phyloP scores from a whole-genome alignment of 2,329 filamentous ascomycete species.

The Arthrobotrys sinensis region DNA sequence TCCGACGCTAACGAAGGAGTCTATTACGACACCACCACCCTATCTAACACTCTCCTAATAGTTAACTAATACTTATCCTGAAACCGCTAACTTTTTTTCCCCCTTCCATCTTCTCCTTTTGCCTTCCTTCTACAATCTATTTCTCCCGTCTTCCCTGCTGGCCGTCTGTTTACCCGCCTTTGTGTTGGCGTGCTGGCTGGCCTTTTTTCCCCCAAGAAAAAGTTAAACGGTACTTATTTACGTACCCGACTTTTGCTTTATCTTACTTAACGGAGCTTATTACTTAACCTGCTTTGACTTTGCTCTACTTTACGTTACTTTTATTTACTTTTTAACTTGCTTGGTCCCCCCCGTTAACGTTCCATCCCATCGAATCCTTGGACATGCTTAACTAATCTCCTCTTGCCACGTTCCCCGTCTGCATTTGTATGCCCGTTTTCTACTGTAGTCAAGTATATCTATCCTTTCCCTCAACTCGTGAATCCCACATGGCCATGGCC shows the following conservation, averaged over 20 bases:
- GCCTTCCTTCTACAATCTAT: not conserved
- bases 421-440: slow-evolving; percentile 1
- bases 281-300: not conserved
- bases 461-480: slow-evolving; percentile 1
- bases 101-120: not conserved
- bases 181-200: slow-evolving; percentile 4
- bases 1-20: slow-evolving; percentile 15
- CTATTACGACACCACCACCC: slow-evolving; percentile 13
- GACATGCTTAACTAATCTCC: slow-evolving; percentile 8
- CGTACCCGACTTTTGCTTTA: not conserved
- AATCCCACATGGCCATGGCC: slow-evolving; percentile 17
- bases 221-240: not conserved
- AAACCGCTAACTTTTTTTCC: slow-evolving; percentile 8
- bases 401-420: slow-evolving; percentile 2
- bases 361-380: not conserved
- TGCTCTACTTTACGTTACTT: too few species aligned
- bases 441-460: not conserved
- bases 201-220: slow-evolving; percentile 13
- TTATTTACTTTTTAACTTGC: too few species aligned
- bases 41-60: slow-evolving; percentile 22
- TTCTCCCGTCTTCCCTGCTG: not conserved
- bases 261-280: not conserved
- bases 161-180: slow-evolving; percentile 13
- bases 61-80: slow-evolving; percentile 21
- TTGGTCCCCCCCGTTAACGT: not conserved